Evolutionary conservation across 768 basidiomycete genomes (phyloP).

Genomic region (Clavulina sp.): DNA sequence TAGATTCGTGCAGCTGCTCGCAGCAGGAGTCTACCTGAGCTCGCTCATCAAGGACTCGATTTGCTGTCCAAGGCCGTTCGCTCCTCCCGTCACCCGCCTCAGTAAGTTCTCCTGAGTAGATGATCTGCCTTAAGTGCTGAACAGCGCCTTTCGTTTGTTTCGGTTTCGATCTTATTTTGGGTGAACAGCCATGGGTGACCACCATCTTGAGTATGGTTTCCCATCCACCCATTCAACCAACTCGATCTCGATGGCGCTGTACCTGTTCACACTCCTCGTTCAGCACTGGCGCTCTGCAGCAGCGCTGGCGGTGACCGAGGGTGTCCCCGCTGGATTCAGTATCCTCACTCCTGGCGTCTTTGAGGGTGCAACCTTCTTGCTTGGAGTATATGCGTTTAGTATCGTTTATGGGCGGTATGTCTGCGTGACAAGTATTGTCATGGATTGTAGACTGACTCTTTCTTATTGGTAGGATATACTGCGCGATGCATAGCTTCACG

Average conservation of each 20-base stretch:
- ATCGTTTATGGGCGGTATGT: slow-evolving; percentile 73
- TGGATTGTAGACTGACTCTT: too few species aligned
- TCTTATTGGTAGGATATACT: too few species aligned
- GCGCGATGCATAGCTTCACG: slow-evolving; percentile 75
- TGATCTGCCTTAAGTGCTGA: too few species aligned
- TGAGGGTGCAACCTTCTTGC: slow-evolving; percentile 20
- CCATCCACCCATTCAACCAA: slow-evolving; percentile 93
- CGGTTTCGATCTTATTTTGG: slow-evolving; percentile 1
- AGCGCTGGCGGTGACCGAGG: slow-evolving; percentile 10
- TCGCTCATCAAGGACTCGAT: slow-evolving; percentile 80
- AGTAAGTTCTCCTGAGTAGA: slow-evolving; percentile 37
- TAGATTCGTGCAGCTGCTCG: slow-evolving; percentile 53
- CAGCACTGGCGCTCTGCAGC: slow-evolving; percentile 25
- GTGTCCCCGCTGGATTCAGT: slow-evolving; percentile 8
- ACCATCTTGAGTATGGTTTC: slow-evolving; percentile 87
- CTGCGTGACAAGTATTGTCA: too few species aligned
- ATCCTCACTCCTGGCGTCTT: slow-evolving; percentile 10
- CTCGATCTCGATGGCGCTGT: slow-evolving; percentile 73
- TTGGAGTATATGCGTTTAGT: slow-evolving; percentile 43
- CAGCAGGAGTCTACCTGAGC: slow-evolving; percentile 68
- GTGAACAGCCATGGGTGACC: slow-evolving; percentile 46
- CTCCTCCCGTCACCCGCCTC: slow-evolving; percentile 79
- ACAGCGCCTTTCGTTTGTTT: neutral
- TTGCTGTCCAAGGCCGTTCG: slow-evolving; percentile 78
- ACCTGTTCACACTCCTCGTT: slow-evolving; percentile 32